Base-by-base conservation (phyloP, 768 basidiomycete species). In the Rhizopogon vulgaris region DNA sequence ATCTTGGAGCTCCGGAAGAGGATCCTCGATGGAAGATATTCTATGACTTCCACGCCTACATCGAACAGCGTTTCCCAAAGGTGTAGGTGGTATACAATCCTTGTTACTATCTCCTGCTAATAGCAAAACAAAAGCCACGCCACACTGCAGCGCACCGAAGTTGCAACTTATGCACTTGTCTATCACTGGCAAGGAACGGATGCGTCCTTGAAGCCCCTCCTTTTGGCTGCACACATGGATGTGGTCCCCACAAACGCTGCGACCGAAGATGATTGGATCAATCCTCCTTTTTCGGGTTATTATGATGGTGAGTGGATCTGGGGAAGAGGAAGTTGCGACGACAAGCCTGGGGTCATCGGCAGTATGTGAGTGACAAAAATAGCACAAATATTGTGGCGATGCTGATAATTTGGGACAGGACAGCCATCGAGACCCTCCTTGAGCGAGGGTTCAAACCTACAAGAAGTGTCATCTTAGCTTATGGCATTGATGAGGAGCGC, bases 101-200 rank as follows among this genome's bases (percentile, higher is more conserved):
- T 39, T 41, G 11, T 15, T 11, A 25, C 17, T 34, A n/a, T 28
- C 37, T 42, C 15, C 17, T 27, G 38, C 51, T 36, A 54, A 50
- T 15, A 17, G 12, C 6, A 42, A 18, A 48, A 37, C 7, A 41
- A n/a, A n/a, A 80, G 80, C 32, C 79, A 82, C 60, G 50, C 69
- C 3, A 69, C 67, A 25, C 71, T 85, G 5, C 55, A 70, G 38
- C 72, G 82, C 41, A 78, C 78, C 9, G 76, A 75, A 53, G 73
- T 85, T 52, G 83, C 83, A 57, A 83, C 77, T 0, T 83, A 78
- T 43, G 83, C 78, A 0, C 69, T 85, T n/a, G 66, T 85, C 2
- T 83, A 79, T 59, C 73, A 75, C 18, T 85, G 82, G 82, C 66
- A 75, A 42, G 84, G 83, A 12, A 71, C 72, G 17, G 70, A 79